Evolutionary conservation across 257 asterid species (phyloP).

Genomic region (Solanum bukasovii): DNA sequence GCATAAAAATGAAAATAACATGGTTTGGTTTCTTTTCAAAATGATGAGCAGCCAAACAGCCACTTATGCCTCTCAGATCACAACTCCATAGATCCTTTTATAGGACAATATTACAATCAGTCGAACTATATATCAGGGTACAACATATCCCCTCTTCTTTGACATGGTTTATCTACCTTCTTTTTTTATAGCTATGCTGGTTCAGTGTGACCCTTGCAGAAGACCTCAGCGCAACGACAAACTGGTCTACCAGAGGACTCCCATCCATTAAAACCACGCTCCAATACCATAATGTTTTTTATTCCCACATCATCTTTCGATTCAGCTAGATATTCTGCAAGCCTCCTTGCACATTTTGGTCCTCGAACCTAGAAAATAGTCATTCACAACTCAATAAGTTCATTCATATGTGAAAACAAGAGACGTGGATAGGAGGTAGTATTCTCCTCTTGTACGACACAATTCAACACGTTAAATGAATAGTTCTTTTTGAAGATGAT

Average conservation of each 20-base stretch:
- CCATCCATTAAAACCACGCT: constrained; percentile 90
- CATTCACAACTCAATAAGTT: neutral
- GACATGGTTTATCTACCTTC: neutral
- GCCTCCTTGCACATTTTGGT: constrained; percentile 79
- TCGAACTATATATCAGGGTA: neutral
- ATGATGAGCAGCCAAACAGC: neutral
- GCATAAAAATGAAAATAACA: neutral
- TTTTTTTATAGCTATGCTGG: neutral
- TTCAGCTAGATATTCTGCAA: constrained; percentile 59
- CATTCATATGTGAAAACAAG: neutral
- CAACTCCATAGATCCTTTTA: neutral
- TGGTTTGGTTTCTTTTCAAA: neutral
- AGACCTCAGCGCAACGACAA: constrained; percentile 65
- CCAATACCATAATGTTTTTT: constrained; percentile 66
- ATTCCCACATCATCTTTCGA: constrained; percentile 37
- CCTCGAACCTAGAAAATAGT: constrained; percentile 68
- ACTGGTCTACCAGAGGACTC: constrained; percentile 83
- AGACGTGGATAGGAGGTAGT: neutral
- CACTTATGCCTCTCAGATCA: neutral
- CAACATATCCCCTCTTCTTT: neutral
- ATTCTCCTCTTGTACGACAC: neutral
- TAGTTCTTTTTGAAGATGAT: neutral
- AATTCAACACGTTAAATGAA: neutral
- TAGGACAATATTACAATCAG: neutral
- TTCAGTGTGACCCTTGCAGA: constrained; percentile 59